Evolutionary conservation across 805 yeast species (phyloP), one percentile per base, ranked within the genome.

Genomic region (Kluyveromyces siamensis): DNA sequence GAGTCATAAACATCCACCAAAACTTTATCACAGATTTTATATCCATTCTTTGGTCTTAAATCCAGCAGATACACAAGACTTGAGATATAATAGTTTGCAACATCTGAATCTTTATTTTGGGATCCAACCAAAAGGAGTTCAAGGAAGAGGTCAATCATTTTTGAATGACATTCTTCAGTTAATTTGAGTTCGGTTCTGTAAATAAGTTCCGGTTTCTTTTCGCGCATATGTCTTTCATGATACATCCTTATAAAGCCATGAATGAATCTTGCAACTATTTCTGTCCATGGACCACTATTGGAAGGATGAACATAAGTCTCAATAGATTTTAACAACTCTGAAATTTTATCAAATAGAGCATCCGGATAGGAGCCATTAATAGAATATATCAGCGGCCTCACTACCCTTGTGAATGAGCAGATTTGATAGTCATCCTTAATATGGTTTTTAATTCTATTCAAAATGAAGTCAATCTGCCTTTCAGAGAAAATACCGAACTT

Each of bases 301-400:
- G 98, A 89, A 7, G 99, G 99, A 63, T 93, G 97, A 2, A 81
- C 82, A 65, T 83, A 87, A 17, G 96, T 86, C 52, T 79, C 83
- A 6, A 89, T 70, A 0, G 95, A 80, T 47, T 80, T 80, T n/a
- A 84, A 56, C 27, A 86, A 68, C 0, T 79, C 73, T 19, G 71
- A 69, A 6, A 90, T 58, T 44, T 74, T 70, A 16, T 72, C 77
- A 55, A 83, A 61, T 19, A 81, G 72, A 17, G 62, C 71, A 1
- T 65, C 74, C 11, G 73, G 69, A 37, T 61, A 55, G 4, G 73
- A 65, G 0, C 87, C 83, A 17, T 75, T 73, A 4, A 90, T 65
- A 0, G 91, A 83, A 59, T 74, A 81, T 0, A 86, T 73, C 13
- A 66, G 54, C 1, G 69, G 64, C 36, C 58, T 59, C 2, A 89